Percentiles rank a stretch among this genome's conserved stretches.
Conservation (phyloP, 768 basidiomycete genomes). For the Pisolithus marmoratus region DNA sequence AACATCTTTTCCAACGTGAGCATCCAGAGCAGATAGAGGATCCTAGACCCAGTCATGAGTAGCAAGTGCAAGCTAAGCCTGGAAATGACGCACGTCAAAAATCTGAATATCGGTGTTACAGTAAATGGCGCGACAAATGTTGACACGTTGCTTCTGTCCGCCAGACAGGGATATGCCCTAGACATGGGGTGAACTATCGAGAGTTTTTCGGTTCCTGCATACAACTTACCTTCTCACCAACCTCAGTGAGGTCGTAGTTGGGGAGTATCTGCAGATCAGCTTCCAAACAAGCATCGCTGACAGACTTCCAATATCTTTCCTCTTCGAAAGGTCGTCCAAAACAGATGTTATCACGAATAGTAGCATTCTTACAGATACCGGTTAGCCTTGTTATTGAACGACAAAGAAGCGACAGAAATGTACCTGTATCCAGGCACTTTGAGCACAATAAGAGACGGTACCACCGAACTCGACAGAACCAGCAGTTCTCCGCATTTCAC, state of each 20-base stretch:
- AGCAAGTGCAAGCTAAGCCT: background rate
- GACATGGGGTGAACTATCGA: background rate
- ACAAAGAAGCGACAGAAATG: background rate
- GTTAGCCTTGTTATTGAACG: background rate
- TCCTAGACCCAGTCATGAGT: conserved; percentile 39
- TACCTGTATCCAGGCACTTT: conserved; percentile 88
- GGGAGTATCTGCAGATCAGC: conserved; percentile 74
- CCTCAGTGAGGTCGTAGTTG: conserved; percentile 77
- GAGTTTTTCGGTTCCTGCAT: background rate
- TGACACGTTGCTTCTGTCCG: conserved; percentile 75
- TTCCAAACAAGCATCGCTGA: conserved; percentile 72
- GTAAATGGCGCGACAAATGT: conserved; percentile 85
- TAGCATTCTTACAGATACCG: conserved; percentile 51
- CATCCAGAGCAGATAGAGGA: conserved; percentile 86
- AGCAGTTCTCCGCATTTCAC: conserved; percentile 72
- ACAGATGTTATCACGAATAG: conserved; percentile 83
- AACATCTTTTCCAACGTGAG: conserved; percentile 83
- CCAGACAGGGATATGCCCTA: conserved; percentile 81
- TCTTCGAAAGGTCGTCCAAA: conserved; percentile 83
- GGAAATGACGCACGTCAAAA: conserved; percentile 48
- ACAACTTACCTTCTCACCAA: conserved; percentile 52
- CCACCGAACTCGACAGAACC: conserved; percentile 73
- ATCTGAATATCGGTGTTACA: conserved; percentile 82
- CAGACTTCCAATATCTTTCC: conserved; percentile 74
- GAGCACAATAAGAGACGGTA: conserved; percentile 75